phyloP scores from a whole-genome alignment of 2,329 filamentous ascomycete species.

The Cladosporium sp. region DNA sequence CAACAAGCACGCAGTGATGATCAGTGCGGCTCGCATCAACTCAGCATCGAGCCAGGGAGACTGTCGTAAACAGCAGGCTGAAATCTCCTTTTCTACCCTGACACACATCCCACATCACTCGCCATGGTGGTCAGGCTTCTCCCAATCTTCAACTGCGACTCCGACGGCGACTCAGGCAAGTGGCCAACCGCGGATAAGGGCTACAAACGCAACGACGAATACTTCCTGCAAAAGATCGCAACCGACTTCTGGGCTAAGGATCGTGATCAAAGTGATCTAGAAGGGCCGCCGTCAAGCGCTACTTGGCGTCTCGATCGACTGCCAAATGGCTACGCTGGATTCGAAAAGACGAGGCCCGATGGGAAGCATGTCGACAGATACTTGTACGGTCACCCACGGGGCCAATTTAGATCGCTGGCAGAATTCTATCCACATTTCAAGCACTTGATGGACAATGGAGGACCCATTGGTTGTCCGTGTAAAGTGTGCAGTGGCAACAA shows the following conservation, averaged over 20 bases:
- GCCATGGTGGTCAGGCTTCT: slow-evolving; percentile 4
- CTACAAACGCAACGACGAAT: slow-evolving; percentile 28
- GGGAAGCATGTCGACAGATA: slow-evolving; percentile 52
- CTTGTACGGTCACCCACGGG: slow-evolving; percentile 58
- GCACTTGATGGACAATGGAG: slow-evolving; percentile 52
- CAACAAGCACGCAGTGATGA: background rate
- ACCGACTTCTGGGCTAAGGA: slow-evolving; percentile 31
- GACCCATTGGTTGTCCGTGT: slow-evolving; percentile 50
- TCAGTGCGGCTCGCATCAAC: background rate
- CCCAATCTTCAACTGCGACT: background rate
- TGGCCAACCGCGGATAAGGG: slow-evolving; percentile 25
- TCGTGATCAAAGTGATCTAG: background rate
- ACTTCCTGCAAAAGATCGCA: slow-evolving; percentile 30
- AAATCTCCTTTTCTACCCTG: background rate
- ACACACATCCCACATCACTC: background rate
- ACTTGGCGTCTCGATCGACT: slow-evolving; percentile 54
- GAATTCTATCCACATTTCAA: slow-evolving; percentile 60
- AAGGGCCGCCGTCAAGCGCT: slow-evolving; percentile 17
- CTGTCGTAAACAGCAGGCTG: background rate
- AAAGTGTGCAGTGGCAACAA: slow-evolving; percentile 44
- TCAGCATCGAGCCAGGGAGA: background rate
- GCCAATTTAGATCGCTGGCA: slow-evolving; percentile 55
- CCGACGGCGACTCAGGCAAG: slow-evolving; percentile 27
- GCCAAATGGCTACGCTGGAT: slow-evolving; percentile 56
- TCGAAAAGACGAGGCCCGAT: slow-evolving; percentile 48